A percentile compares a stretch with the other conserved stretches of the same genome.
phyloP scores from a whole-genome alignment of 441 rosid genomes.

The Euphorbia corollata region DNA sequence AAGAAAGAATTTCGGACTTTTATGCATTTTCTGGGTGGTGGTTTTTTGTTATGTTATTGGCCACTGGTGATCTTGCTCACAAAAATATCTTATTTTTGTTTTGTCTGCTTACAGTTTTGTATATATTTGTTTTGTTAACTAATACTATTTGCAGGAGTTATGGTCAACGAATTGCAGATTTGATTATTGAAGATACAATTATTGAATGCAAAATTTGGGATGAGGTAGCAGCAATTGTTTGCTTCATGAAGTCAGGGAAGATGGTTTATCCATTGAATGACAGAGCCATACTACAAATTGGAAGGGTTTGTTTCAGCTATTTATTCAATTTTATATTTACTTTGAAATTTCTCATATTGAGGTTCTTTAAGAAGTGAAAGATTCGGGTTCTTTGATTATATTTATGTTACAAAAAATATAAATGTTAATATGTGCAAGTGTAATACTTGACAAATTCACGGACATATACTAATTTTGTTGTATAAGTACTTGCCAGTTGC shows the following conservation, averaged over 20 bases:
- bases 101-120: not conserved
- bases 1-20: not conserved
- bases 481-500: not conserved
- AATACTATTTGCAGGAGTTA: conserved; percentile 35
- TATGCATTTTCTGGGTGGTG: not conserved
- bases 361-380: not conserved
- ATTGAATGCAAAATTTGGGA: conserved; percentile 66
- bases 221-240: conserved; percentile 42
- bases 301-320: conserved; percentile 41
- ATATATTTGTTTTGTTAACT: not conserved
- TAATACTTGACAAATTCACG: not conserved
- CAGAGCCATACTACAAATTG: conserved; percentile 47
- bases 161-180: conserved; percentile 42
- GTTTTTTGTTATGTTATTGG: not conserved
- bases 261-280: conserved; percentile 47
- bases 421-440: not conserved
- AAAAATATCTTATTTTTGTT: not conserved
- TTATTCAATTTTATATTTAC: conserved; percentile 1
- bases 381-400: not conserved
- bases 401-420: not conserved
- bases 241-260: conserved; percentile 43
- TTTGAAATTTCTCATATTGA: not conserved
- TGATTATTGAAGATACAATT: conserved; percentile 43
- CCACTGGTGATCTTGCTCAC: not conserved
- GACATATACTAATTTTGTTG: not conserved